Evolutionary conservation across 805 yeast species (phyloP).

Genomic region (Ogataea pini): DNA sequence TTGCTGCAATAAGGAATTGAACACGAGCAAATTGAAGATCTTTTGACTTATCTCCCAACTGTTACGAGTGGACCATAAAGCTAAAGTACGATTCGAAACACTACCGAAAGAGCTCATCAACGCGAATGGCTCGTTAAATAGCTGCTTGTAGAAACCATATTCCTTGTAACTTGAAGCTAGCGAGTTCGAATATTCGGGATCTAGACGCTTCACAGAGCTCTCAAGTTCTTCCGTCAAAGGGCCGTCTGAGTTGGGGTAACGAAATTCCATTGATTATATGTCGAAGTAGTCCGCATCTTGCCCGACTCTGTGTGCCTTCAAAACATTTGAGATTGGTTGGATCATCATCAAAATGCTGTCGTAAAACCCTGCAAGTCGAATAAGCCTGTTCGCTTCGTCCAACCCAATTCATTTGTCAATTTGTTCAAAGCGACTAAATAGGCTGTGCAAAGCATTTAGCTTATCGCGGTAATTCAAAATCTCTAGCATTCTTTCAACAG

Average conservation of each 20-base stretch:
- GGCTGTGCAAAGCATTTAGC: background rate
- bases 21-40: background rate
- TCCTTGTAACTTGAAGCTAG: background rate
- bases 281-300: background rate
- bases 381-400: background rate
- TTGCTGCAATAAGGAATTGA: background rate
- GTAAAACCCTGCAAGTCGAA: background rate
- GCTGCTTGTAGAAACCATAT: background rate
- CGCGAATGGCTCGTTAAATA: background rate
- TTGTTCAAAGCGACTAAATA: background rate
- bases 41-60: background rate
- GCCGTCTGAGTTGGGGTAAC: background rate
- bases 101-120: background rate
- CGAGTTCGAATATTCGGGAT: background rate
- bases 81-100: background rate
- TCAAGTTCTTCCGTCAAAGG: too few species aligned
- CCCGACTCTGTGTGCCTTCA: background rate
- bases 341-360: constrained; percentile 1
- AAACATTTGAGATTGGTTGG: constrained; percentile 1
- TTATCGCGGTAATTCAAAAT: background rate
- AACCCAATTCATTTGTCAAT: background rate
- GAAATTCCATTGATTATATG: background rate
- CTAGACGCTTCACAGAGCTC: background rate
- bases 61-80: background rate
- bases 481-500: background rate